Evolutionary conservation across 2,329 filamentous ascomycete genomes (phyloP).

Genomic region (Lasiodiplodia gonubiensis): DNA sequence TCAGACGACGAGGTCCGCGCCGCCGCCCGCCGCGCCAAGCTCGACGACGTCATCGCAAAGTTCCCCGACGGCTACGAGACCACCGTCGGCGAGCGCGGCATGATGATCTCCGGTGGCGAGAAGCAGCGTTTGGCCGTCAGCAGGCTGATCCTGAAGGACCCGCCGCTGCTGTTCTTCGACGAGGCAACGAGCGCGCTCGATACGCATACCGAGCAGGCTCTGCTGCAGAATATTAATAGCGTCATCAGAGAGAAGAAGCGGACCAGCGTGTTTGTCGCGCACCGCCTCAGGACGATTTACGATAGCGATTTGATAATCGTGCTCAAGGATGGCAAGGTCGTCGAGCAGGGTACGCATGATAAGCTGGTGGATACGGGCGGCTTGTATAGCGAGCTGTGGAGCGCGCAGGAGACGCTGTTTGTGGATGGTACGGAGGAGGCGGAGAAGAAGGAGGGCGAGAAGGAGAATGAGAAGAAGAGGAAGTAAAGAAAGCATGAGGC

Average conservation of each 20-base stretch:
- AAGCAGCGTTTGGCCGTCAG: conserved; percentile 90
- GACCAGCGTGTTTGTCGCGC: conserved; percentile 94
- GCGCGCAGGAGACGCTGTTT: conserved; percentile 52
- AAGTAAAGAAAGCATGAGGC: background rate
- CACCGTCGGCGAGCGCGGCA: conserved; percentile 87
- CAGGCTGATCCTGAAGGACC: conserved; percentile 83
- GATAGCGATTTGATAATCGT: conserved; percentile 93
- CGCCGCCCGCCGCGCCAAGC: conserved; percentile 80
- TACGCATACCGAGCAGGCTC: conserved; percentile 88
- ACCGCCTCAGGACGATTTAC: conserved; percentile 89
- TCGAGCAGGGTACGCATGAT: conserved; percentile 85
- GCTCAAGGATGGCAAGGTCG: conserved; percentile 80
- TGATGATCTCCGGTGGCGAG: conserved; percentile 97
- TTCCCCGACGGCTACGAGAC: conserved; percentile 90
- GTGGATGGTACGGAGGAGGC: conserved; percentile 18
- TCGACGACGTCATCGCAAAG: conserved; percentile 73
- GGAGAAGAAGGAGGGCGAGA: background rate
- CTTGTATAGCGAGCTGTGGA: conserved; percentile 90
- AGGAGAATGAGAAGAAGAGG: background rate
- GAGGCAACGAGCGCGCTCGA: conserved; percentile 92
- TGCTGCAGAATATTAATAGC: conserved; percentile 90
- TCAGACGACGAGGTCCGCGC: conserved; percentile 73
- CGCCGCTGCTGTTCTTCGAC: conserved; percentile 90
- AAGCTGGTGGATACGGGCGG: conserved; percentile 79
- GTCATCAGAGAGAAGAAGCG: conserved; percentile 86